Percentiles rank a stretch among this genome's conserved stretches.
phyloP scores from a whole-genome alignment of 2,329 filamentous ascomycete species.

The Elsinoe australis region DNA sequence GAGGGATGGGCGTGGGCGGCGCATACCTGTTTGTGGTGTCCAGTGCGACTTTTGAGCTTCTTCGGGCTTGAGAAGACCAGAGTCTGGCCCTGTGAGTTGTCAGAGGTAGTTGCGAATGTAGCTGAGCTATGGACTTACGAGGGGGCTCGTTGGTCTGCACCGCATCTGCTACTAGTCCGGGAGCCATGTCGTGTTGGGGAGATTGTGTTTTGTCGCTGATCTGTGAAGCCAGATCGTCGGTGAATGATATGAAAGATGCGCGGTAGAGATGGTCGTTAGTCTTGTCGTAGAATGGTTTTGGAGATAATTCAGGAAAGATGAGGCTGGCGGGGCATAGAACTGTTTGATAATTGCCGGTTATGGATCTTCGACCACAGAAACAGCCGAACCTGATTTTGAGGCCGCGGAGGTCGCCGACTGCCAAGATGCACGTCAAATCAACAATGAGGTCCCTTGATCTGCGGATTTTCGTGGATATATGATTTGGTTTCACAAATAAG shows the following conservation, averaged over 20 bases:
- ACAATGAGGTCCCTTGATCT: slow-evolving; percentile 3
- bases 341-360: slow-evolving; percentile 14
- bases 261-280: neutral
- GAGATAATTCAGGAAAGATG: neutral
- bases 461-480: slow-evolving; percentile 17
- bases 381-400: neutral
- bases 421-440: slow-evolving; percentile 1
- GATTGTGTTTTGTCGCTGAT: neutral
- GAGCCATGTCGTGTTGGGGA: slow-evolving; percentile 22
- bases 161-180: slow-evolving; percentile 28
- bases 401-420: slow-evolving; percentile 4
- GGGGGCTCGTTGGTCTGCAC: slow-evolving; percentile 37
- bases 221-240: neutral
- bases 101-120: too few relatives aligned
- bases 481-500: too few relatives aligned
- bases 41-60: slow-evolving; percentile 30
- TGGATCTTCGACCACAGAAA: neutral
- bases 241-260: neutral
- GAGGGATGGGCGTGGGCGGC: neutral
- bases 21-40: slow-evolving; percentile 43
- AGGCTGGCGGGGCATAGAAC: slow-evolving; percentile 4
- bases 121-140: slow-evolving; percentile 28
- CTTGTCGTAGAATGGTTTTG: neutral
- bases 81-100: slow-evolving; percentile 26
- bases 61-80: slow-evolving; percentile 29